Percentiles rank a stretch among this genome's conserved stretches.
These are phyloP conservation scores for Globisporangium radiosum DNA, from an alignment of 352 stramenopile species.

Conservation along the genomic window DNA sequence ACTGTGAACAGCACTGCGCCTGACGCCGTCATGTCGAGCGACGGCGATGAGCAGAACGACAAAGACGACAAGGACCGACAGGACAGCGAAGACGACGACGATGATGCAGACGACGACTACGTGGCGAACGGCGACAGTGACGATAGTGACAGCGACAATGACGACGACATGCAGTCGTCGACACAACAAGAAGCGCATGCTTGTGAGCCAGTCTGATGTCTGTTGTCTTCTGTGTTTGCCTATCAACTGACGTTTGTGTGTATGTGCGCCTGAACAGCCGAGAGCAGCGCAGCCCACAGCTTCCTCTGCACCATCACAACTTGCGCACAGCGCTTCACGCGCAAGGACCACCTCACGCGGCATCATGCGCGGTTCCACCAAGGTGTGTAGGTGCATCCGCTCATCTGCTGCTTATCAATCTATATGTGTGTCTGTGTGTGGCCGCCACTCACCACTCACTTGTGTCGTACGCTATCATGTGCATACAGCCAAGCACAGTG, in stretches of 20 bases:
- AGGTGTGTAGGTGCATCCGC: neutral
- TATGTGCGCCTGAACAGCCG: no score
- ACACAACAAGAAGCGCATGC: neutral
- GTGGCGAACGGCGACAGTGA: neutral
- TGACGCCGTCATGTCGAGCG: neutral
- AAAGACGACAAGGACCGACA: neutral
- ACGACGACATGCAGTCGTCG: neutral
- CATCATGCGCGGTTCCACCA: slow-evolving; percentile 14
- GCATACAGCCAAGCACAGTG: neutral
- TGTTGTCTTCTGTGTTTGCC: no score
- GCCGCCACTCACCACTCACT: no score
- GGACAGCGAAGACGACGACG: neutral
- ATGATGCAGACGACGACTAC: neutral
- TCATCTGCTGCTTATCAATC: no score
- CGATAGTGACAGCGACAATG: neutral
- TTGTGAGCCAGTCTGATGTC: neutral
- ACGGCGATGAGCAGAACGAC: no score
- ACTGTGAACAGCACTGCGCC: neutral
- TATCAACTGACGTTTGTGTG: no score
- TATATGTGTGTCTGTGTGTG: no score
- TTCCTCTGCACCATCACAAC: slow-evolving; percentile 11
- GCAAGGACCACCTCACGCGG: slow-evolving; percentile 8
- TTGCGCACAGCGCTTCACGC: slow-evolving; percentile 11
- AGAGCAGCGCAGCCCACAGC: neutral
- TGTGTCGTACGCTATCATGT: neutral